Evolutionary conservation across 1,284 basidiomycete species (phyloP).

Genomic region (Trichosporon sp.): DNA sequence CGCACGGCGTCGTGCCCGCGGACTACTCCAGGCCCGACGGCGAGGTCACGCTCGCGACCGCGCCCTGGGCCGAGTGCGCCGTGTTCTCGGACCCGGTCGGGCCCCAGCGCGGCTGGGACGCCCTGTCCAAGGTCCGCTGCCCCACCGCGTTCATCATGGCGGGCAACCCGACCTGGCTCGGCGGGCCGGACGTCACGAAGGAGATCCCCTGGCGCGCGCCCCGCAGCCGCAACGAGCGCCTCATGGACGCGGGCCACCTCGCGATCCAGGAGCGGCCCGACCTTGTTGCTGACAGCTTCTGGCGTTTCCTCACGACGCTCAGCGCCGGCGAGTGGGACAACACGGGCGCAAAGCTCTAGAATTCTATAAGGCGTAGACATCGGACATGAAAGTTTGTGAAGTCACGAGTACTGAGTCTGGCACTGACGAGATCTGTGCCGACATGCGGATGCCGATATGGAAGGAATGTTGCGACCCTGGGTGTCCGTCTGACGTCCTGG

Average conservation of each 20-base stretch:
- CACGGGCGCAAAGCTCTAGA: background rate
- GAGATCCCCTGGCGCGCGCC: constrained; percentile 34
- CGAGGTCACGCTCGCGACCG: constrained; percentile 34
- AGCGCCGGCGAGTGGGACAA: constrained; percentile 1
- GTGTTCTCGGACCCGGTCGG: constrained; percentile 33
- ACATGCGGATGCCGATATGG: background rate
- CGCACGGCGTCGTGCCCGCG: constrained; percentile 58
- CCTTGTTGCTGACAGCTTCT: constrained; percentile 29
- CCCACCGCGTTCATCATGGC: constrained; percentile 30
- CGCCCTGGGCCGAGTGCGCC: constrained; percentile 36
- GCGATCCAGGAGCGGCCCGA: constrained; percentile 36
- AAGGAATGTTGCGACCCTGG: background rate
- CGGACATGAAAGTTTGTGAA: background rate
- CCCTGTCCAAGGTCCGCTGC: constrained; percentile 27
- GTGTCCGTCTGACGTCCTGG: background rate
- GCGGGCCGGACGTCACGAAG: constrained; percentile 25
- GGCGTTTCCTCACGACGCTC: constrained; percentile 27
- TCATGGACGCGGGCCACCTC: constrained; percentile 31
- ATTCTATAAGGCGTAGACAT: background rate
- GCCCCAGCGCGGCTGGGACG: constrained; percentile 35
- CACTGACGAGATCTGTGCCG: background rate
- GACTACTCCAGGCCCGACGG: constrained; percentile 5
- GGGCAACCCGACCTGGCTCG: constrained; percentile 22
- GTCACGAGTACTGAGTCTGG: background rate
- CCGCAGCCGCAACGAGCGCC: constrained; percentile 28